A percentile compares a stretch with the other conserved stretches of the same genome.
Evolutionary conservation across 768 basidiomycete genomes (phyloP).

Genomic region (Rhizopogon salebrosus): DNA sequence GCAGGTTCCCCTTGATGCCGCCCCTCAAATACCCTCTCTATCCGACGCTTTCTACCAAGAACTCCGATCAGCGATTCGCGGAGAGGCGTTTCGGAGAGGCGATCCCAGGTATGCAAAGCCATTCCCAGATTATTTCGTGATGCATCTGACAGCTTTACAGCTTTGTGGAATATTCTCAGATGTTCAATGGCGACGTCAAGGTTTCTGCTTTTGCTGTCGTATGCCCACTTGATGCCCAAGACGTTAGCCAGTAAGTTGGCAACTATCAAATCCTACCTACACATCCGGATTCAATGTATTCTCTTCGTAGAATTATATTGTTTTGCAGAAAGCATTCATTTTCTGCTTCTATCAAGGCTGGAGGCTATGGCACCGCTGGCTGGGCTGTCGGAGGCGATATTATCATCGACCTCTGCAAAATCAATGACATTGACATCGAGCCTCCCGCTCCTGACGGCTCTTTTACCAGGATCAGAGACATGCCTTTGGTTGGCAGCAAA

Average conservation of each 20-base stretch:
- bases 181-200: conserved; percentile 78
- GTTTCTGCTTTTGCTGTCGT: conserved; percentile 57
- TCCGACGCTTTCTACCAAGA: conserved; percentile 35
- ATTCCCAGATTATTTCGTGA: neutral
- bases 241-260: conserved; percentile 70
- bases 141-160: conserved; percentile 10
- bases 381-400: conserved; percentile 87
- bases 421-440: conserved; percentile 68
- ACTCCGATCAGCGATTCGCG: conserved; percentile 40
- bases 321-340: conserved; percentile 72
- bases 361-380: conserved; percentile 88
- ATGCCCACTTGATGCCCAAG: conserved; percentile 72
- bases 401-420: conserved; percentile 71
- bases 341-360: conserved; percentile 79
- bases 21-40: conserved; percentile 3
- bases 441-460: conserved; percentile 45
- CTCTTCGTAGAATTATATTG: conserved; percentile 46
- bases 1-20: neutral
- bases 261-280: conserved; percentile 3
- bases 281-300: conserved; percentile 3
- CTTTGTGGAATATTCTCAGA: conserved; percentile 28
- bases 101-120: conserved; percentile 33
- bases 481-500: conserved; percentile 46
- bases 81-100: conserved; percentile 39
- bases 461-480: conserved; percentile 58